Percentiles rank a stretch among this genome's conserved stretches.
These are phyloP conservation scores for Paraglomus occultum DNA, from an alignment of 192 early-diverging fungal genomes.

Conservation along the genomic window DNA sequence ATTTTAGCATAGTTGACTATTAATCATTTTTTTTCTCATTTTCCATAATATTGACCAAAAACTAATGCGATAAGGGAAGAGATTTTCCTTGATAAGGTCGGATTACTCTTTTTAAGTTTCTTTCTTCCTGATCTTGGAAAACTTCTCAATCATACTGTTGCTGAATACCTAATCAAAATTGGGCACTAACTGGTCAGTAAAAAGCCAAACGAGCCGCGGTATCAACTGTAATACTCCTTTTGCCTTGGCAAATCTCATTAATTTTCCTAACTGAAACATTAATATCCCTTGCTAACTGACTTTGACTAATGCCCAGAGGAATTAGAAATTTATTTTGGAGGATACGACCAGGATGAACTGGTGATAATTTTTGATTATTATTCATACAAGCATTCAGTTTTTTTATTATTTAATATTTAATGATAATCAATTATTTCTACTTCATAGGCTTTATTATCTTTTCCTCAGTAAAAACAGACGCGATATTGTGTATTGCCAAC, in stretches of 20 bases:
- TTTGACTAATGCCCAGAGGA: not conserved
- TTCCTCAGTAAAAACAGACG: not conserved
- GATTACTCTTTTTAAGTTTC: too few species aligned
- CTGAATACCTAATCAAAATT: too few species aligned
- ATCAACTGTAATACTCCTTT: not conserved
- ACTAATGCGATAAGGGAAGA: too few species aligned
- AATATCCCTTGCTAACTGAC: not conserved
- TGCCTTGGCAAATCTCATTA: slow-evolving; percentile 6
- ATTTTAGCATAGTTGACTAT: too few species aligned
- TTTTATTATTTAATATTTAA: too few species aligned
- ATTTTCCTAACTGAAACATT: not conserved
- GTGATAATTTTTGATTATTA: not conserved
- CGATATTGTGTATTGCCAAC: not conserved
- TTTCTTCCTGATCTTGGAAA: too few species aligned
- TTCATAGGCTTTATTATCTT: slow-evolving; percentile 11
- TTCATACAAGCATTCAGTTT: too few species aligned
- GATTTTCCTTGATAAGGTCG: too few species aligned
- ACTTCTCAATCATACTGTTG: too few species aligned
- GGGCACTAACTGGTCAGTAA: too few species aligned
- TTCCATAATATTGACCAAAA: too few species aligned
- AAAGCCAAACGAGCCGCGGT: not conserved
- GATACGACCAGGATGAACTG: slow-evolving; percentile 1
- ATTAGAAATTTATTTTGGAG: not conserved
- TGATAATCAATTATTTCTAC: not conserved
- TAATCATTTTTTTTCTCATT: too few species aligned